A percentile compares a stretch with the other conserved stretches of the same genome.
Conservation (phyloP, 139 green algal genomes). For the Chlamydomonas incerta region DNA sequence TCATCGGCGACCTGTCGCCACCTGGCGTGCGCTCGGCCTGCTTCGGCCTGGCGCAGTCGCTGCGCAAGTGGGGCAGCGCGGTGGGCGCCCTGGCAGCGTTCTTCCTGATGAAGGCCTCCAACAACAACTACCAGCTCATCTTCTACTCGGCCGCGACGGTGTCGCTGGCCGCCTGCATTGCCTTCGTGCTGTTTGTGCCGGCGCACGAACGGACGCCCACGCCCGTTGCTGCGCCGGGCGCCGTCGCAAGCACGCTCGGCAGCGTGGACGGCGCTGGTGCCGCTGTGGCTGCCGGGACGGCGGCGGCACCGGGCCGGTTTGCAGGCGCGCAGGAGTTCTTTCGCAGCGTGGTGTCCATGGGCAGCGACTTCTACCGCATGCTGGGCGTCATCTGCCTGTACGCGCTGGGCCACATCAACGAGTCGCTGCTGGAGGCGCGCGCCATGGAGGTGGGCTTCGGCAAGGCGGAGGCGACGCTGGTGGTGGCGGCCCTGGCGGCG, state of each 20-base stretch:
- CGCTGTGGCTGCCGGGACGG: not conserved
- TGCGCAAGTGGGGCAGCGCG: slow-evolving; percentile 72
- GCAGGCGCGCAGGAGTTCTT: slow-evolving; percentile 19
- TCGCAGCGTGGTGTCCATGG: slow-evolving; percentile 58
- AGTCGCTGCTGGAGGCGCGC: slow-evolving; percentile 59
- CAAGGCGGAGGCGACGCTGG: slow-evolving; percentile 73
- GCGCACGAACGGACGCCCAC: slow-evolving; percentile 30
- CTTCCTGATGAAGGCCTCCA: slow-evolving; percentile 71
- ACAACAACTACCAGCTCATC: slow-evolving; percentile 78
- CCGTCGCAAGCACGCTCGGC: not conserved
- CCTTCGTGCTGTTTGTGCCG: slow-evolving; percentile 67
- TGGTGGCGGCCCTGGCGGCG: slow-evolving; percentile 61
- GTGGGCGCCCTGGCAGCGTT: slow-evolving; percentile 64
- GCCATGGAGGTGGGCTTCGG: slow-evolving; percentile 74
- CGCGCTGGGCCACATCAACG: slow-evolving; percentile 67
- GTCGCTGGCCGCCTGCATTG: slow-evolving; percentile 42
- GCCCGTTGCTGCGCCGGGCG: not conserved
- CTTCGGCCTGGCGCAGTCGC: slow-evolving; percentile 71
- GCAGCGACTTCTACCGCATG: slow-evolving; percentile 69
- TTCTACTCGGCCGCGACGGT: slow-evolving; percentile 65
- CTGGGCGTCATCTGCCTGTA: slow-evolving; percentile 64
- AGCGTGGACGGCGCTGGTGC: not conserved
- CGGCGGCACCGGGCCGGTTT: not conserved
- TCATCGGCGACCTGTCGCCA: slow-evolving; percentile 72
- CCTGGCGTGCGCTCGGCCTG: slow-evolving; percentile 57